Base-by-base conservation (phyloP, 2,329 filamentous ascomycete genomes). In the Pleoardoris graminearum region DNA sequence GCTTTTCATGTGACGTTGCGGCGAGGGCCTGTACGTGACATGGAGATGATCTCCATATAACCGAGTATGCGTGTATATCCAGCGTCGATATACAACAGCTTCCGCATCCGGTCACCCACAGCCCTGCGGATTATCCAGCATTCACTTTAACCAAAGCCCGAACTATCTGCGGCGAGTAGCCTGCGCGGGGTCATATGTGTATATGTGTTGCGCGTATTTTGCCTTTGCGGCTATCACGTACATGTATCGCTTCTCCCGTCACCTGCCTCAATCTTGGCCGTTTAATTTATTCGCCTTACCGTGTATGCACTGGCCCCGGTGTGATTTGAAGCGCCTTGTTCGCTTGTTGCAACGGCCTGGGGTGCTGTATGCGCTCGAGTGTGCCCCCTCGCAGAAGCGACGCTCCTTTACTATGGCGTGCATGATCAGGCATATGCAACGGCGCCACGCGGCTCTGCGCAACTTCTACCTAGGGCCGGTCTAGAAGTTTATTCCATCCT, bases 21-120 rank as follows among this genome's bases (percentile, higher is more conserved):
- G 62, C 59, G 57, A 62, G 51, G 41, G 44, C 49, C 56, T 51
- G 53, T 65, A 62, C 58, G 58, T 57, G 60, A 35, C 49, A 54
- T 42, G 44, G 60, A 59, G 55, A 60, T 57, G 63, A 70, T 70
- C 65, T 61, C 60, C 66, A 70, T 67, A 67, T 69, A 70, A 61
- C 68, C 69, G 64, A 67, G 60, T 62, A 61, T 63, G 54, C 62
- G 59, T 51, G 43, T 67, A 67, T 63, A 69, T 65, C 54, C 52
- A 57, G 56, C 56, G 51, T 48, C 59, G 65, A 62, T 72, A 70
- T 69, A 62, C 56, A 55, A 57, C 53, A 50, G 59, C 58, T 62
- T 54, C 61, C 60, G 54, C 52, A 63, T 63, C 52, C 54, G 61
- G 58, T 48, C 30, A 48, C 48, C 51, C 60, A 61, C 60, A 59